Evolutionary conservation across 1,139 yeast species (phyloP).

Genomic region (Suhomyces yuchorum): DNA sequence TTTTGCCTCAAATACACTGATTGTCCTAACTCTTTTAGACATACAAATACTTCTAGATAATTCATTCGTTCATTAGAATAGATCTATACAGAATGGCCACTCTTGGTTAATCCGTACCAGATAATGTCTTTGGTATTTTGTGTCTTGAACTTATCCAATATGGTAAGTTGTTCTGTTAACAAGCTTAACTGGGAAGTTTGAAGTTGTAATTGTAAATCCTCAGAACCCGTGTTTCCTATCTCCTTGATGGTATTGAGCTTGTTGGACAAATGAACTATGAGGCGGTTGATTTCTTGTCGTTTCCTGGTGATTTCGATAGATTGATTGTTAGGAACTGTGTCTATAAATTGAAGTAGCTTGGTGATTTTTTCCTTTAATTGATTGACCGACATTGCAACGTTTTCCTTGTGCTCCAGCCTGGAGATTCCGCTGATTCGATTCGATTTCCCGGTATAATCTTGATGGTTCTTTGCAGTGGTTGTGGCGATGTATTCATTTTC

Average conservation of each 20-base stretch:
- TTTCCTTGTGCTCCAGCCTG: slow-evolving; percentile 19
- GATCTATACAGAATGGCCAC: slow-evolving; percentile 5
- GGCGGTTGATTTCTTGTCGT: slow-evolving; percentile 23
- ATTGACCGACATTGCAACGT: slow-evolving; percentile 21
- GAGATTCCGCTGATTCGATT: slow-evolving; percentile 13
- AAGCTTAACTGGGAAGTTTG: slow-evolving; percentile 32
- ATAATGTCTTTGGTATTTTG: slow-evolving; percentile 23
- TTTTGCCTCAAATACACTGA: not conserved
- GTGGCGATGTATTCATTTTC: slow-evolving; percentile 32
- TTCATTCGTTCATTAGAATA: not conserved
- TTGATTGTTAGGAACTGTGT: slow-evolving; percentile 9
- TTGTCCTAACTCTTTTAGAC: no score
- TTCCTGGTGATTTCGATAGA: slow-evolving; percentile 5
- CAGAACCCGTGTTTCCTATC: slow-evolving; percentile 4
- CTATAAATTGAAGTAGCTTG: slow-evolving; percentile 24
- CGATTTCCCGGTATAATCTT: slow-evolving; percentile 20
- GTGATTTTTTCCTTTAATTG: slow-evolving; percentile 27
- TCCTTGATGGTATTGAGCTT: slow-evolving; percentile 22
- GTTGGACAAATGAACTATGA: slow-evolving; percentile 30
- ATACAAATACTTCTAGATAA: no score
- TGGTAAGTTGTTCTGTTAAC: slow-evolving; percentile 31
- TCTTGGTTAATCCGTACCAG: slow-evolving; percentile 12
- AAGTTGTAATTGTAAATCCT: slow-evolving; percentile 19
- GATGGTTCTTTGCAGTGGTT: slow-evolving; percentile 30
- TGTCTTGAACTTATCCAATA: slow-evolving; percentile 27